Percentiles rank a stretch among this genome's conserved stretches.
Evolutionary conservation across 345 rosid species (phyloP).

Genomic region (Lumnitzera racemosa): DNA sequence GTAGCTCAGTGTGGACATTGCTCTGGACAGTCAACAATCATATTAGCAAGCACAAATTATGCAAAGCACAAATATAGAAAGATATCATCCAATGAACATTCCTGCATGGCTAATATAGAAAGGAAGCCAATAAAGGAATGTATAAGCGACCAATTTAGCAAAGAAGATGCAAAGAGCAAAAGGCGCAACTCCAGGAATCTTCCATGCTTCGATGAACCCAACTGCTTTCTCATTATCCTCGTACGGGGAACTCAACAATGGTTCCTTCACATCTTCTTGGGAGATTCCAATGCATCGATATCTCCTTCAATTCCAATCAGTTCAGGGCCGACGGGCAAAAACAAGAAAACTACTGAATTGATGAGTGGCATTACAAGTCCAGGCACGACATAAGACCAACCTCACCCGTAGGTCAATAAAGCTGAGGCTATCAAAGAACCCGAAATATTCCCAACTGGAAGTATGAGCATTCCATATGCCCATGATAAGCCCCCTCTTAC

Average conservation of each 20-base stretch:
- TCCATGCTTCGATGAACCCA: conserved; percentile 50
- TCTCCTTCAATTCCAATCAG: conserved; percentile 51
- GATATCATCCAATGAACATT: conserved; percentile 7
- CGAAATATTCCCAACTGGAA: conserved; percentile 71
- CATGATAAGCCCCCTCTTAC: conserved; percentile 86
- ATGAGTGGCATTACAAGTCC: conserved; percentile 44
- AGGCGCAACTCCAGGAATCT: conserved; percentile 89
- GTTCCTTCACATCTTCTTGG: conserved; percentile 39
- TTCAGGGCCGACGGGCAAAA: conserved; percentile 73
- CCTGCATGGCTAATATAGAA: conserved; percentile 95
- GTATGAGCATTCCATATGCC: conserved; percentile 99
- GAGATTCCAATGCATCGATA: conserved; percentile 41
- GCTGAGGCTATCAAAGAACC: no score
- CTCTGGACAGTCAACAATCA: no score
- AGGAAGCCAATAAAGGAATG: conserved; percentile 55
- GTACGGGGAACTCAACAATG: conserved; percentile 38
- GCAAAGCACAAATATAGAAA: no score
- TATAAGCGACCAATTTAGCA: conserved; percentile 66
- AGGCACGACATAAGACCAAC: conserved; percentile 90
- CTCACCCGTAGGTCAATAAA: conserved; percentile 75
- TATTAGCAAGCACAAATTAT: no score
- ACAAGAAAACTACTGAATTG: conserved; percentile 54
- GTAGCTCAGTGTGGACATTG: no score
- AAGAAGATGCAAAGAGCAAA: conserved; percentile 94
- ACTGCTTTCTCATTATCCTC: conserved; percentile 23